Evolutionary conservation across 192 early-diverging fungal genomes (phyloP).

Genomic region (Rhizophagus clarus): DNA sequence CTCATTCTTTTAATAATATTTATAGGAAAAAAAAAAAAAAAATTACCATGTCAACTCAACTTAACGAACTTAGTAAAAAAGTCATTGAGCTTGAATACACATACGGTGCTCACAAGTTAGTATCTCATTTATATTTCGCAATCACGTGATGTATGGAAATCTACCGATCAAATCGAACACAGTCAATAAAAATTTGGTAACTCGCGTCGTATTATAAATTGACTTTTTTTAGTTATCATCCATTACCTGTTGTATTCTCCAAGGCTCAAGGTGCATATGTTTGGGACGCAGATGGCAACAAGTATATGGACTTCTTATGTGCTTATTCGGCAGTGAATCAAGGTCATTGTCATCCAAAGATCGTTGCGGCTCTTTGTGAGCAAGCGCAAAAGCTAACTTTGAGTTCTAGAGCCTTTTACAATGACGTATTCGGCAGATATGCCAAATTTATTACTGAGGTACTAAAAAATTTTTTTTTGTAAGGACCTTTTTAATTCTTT

Average conservation of each 20-base stretch:
- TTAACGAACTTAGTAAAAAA: slow-evolving; percentile 38
- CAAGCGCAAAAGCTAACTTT: slow-evolving; percentile 87
- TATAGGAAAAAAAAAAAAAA: too few relatives aligned
- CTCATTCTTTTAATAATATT: too few relatives aligned
- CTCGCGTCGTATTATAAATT: not conserved
- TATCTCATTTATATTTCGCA: not conserved
- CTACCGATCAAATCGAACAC: too few relatives aligned
- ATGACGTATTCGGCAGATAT: slow-evolving; percentile 87
- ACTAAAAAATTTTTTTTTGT: slow-evolving; percentile 1
- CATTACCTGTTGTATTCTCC: slow-evolving; percentile 90
- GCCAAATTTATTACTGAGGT: slow-evolving; percentile 88
- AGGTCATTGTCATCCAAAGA: slow-evolving; percentile 96
- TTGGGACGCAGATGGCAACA: slow-evolving; percentile 89
- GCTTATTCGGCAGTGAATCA: slow-evolving; percentile 89
- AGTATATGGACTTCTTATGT: slow-evolving; percentile 87
- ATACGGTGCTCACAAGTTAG: slow-evolving; percentile 94
- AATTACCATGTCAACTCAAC: not conserved
- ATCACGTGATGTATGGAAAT: too few relatives aligned
- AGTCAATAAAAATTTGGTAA: too few relatives aligned
- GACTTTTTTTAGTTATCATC: slow-evolving; percentile 77
- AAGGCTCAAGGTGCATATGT: slow-evolving; percentile 88
- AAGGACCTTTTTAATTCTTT: not conserved
- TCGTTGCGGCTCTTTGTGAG: slow-evolving; percentile 85
- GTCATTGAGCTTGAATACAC: slow-evolving; percentile 78
- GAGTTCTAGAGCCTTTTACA: slow-evolving; percentile 96